Conservation (phyloP, 495 filamentous ascomycete genomes). For the Podospora appendiculata region DNA sequence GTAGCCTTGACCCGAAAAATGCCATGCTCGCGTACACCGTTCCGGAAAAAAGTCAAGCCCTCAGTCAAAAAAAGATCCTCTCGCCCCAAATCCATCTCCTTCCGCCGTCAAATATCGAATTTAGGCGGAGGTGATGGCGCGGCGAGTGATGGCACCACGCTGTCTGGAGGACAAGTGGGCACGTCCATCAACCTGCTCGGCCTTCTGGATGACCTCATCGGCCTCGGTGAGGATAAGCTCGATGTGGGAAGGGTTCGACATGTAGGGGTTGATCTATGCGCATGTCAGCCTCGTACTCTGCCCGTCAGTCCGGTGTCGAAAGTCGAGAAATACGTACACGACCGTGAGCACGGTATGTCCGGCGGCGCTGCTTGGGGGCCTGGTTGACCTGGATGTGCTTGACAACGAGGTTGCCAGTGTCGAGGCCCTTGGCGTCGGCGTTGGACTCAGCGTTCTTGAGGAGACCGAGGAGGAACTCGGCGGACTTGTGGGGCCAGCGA, state of each 20-base stretch:
- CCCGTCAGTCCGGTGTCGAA: conserved; percentile 2
- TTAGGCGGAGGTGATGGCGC: conserved; percentile 75
- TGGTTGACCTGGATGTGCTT: conserved; percentile 99
- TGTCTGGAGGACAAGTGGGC: conserved; percentile 78
- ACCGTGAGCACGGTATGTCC: conserved; percentile 99
- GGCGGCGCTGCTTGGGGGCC: conserved; percentile 93
- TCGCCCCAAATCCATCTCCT: conserved; percentile 13
- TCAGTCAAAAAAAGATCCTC: conserved; percentile 22
- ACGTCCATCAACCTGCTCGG: conserved; percentile 51
- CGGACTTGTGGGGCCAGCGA: conserved; percentile 98
- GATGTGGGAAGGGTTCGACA: conserved; percentile 99
- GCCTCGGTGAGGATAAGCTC: conserved; percentile 98
- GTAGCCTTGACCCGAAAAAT: conserved; percentile 32
- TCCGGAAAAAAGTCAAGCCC: conserved; percentile 33
- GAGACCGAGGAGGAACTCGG: conserved; percentile 92
- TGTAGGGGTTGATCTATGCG: conserved; percentile 93
- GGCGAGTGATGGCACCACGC: conserved; percentile 70
- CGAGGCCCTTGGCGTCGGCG: conserved; percentile 97
- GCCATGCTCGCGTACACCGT: conserved; percentile 35
- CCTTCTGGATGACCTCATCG: conserved; percentile 86
- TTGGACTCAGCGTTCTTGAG: conserved; percentile 99
- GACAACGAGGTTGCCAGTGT: conserved; percentile 91
- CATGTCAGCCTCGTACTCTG: conserved; percentile 16
- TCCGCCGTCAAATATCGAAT: conserved; percentile 6
- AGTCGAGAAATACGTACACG: conserved; percentile 62